These are phyloP conservation scores for Trichoderma afroharzianum DNA, from an alignment of 2,329 filamentous ascomycete species.

Conservation along the genomic window DNA sequence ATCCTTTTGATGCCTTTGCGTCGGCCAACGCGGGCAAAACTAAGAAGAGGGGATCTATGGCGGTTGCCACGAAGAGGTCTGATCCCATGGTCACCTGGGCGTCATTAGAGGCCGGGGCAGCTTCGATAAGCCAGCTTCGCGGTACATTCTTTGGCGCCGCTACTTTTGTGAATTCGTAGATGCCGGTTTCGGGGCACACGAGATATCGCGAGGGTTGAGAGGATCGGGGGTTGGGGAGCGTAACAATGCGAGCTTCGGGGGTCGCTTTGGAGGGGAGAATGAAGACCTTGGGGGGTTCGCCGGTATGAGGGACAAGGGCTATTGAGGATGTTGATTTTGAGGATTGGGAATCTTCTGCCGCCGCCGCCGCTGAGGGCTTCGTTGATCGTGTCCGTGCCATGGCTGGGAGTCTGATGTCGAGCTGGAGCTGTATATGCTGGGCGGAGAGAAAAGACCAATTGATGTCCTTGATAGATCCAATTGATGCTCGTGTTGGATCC, in stretches of 20 bases:
- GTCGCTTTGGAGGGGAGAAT: slow-evolving; percentile 56
- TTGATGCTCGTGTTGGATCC: neutral
- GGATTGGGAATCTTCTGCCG: slow-evolving; percentile 27
- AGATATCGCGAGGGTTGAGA: slow-evolving; percentile 56
- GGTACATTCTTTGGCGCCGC: slow-evolving; percentile 50
- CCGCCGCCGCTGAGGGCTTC: slow-evolving; percentile 30
- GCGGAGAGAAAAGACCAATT: neutral
- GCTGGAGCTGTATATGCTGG: neutral
- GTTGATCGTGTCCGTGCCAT: slow-evolving; percentile 52
- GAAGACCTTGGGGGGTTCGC: slow-evolving; percentile 53
- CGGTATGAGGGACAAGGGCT: slow-evolving; percentile 1
- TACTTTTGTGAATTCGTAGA: slow-evolving; percentile 63
- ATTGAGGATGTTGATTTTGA: slow-evolving; percentile 16
- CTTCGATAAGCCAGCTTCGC: slow-evolving; percentile 60
- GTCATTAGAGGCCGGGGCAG: slow-evolving; percentile 18
- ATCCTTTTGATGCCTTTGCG: slow-evolving; percentile 36
- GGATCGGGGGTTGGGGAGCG: slow-evolving; percentile 57
- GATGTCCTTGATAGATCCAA: neutral
- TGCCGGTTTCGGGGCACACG: slow-evolving; percentile 57
- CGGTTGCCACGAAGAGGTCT: slow-evolving; percentile 79
- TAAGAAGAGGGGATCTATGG: slow-evolving; percentile 80
- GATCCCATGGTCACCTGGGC: slow-evolving; percentile 57
- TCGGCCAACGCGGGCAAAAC: slow-evolving; percentile 67
- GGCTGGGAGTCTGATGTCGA: neutral
- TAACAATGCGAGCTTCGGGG: slow-evolving; percentile 54